These are phyloP conservation scores for Malassezia pachydermatis DNA, from an alignment of 1,284 basidiomycete genomes.

Conservation along the genomic window DNA sequence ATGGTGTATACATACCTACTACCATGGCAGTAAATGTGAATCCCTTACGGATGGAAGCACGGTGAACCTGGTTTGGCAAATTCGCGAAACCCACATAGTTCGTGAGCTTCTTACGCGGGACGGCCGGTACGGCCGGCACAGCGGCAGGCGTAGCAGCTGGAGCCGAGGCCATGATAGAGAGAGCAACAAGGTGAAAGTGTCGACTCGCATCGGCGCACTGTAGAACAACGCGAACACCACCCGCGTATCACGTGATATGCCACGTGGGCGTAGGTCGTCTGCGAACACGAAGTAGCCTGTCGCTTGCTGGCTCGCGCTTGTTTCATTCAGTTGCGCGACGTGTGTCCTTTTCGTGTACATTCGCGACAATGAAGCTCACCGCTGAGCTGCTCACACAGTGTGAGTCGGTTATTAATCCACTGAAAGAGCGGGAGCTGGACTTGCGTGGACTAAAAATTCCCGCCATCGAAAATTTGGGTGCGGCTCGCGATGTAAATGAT, in stretches of 20 bases:
- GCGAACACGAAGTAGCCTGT: no score
- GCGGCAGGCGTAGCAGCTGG: background rate
- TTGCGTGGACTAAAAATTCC: slow-evolving; percentile 69
- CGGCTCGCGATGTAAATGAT: slow-evolving; percentile 91
- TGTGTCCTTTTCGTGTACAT: no score
- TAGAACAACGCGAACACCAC: background rate
- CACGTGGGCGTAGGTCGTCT: slow-evolving; percentile 7
- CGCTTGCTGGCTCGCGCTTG: no score
- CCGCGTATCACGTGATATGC: slow-evolving; percentile 7
- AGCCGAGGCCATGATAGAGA: background rate
- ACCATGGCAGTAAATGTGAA: slow-evolving; percentile 47
- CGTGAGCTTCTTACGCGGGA: slow-evolving; percentile 34
- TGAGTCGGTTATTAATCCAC: slow-evolving; percentile 68
- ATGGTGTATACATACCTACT: slow-evolving; percentile 26
- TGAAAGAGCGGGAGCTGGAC: slow-evolving; percentile 80
- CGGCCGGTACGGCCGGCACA: background rate
- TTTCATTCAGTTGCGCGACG: background rate
- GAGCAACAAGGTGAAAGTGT: background rate
- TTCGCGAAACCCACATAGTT: slow-evolving; percentile 47
- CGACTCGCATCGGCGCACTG: no score
- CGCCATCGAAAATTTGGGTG: slow-evolving; percentile 96
- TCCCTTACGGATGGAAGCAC: slow-evolving; percentile 41
- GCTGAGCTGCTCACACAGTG: slow-evolving; percentile 75
- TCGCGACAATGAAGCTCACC: slow-evolving; percentile 67
- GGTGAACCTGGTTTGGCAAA: slow-evolving; percentile 46